A percentile compares a stretch with the other conserved stretches of the same genome.
Conservation (phyloP, 177 flowering plant genomes). For the Vitis hybrid region DNA sequence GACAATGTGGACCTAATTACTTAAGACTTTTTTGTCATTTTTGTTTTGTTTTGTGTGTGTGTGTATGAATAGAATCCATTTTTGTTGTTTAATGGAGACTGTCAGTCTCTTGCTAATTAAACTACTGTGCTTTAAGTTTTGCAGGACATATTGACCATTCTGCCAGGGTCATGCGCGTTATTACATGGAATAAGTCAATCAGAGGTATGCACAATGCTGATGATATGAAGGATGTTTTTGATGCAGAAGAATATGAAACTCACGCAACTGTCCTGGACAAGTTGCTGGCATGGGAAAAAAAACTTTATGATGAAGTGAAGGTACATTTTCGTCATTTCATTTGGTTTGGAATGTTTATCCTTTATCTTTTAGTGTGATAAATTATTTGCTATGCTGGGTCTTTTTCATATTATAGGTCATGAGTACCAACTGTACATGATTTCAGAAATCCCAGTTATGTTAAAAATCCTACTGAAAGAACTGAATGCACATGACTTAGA, state of each 20-base stretch:
- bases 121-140: neutral
- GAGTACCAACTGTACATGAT: neutral
- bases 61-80: too few species aligned
- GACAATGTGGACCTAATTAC: too few species aligned
- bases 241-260: constrained; percentile 73
- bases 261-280: constrained; percentile 92
- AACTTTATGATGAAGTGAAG: constrained; percentile 92
- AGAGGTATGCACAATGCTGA: constrained; percentile 52
- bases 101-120: neutral
- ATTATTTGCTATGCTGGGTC: neutral
- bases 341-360: constrained; percentile 7
- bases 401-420: neutral
- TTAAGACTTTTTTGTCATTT: too few species aligned
- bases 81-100: too few species aligned
- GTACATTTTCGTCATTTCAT: constrained; percentile 22
- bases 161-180: constrained; percentile 92
- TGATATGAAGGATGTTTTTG: constrained; percentile 53
- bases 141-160: constrained; percentile 92
- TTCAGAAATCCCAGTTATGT: too few species aligned
- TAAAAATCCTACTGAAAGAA: too few species aligned
- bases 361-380: neutral
- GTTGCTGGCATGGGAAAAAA: constrained; percentile 96
- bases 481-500: too few species aligned
- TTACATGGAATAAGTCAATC: constrained; percentile 86
- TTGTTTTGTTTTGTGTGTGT: too few species aligned